Evolutionary conservation across 208 protist genomes (phyloP).

Genomic region (Wallacemonas sp.): DNA sequence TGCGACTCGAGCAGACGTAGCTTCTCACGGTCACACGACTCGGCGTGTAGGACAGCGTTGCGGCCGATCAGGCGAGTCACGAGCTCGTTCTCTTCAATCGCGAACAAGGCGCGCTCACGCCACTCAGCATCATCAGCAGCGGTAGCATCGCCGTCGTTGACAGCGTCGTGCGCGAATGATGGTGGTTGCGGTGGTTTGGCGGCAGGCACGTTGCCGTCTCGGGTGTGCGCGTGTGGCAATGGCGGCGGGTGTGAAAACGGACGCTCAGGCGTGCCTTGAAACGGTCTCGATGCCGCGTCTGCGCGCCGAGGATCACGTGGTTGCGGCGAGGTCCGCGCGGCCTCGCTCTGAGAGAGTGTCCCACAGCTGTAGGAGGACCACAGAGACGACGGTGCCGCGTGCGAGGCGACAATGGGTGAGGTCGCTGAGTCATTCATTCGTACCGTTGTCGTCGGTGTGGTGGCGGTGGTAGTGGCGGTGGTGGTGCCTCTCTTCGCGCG

Average conservation of each 20-base stretch:
- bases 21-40: conserved; percentile 13
- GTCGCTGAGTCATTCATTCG: conserved; percentile 12
- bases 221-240: too few relatives aligned
- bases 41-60: background rate
- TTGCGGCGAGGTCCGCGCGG: background rate
- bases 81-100: background rate
- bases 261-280: background rate
- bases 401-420: background rate
- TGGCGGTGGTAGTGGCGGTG: too few relatives aligned
- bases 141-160: too few relatives aligned
- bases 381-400: conserved; percentile 2
- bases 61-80: background rate
- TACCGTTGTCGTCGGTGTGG: too few relatives aligned
- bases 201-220: too few relatives aligned
- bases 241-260: too few relatives aligned
- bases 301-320: too few relatives aligned
- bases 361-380: conserved; percentile 1
- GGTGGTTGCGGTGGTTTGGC: too few relatives aligned
- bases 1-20: background rate
- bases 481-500: too few relatives aligned
- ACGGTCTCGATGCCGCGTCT: too few relatives aligned
- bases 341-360: background rate
- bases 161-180: too few relatives aligned
- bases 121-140: too few relatives aligned
- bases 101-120: background rate